Conservation (phyloP, 1,284 basidiomycete species). For the Anthracocystis setariae region DNA sequence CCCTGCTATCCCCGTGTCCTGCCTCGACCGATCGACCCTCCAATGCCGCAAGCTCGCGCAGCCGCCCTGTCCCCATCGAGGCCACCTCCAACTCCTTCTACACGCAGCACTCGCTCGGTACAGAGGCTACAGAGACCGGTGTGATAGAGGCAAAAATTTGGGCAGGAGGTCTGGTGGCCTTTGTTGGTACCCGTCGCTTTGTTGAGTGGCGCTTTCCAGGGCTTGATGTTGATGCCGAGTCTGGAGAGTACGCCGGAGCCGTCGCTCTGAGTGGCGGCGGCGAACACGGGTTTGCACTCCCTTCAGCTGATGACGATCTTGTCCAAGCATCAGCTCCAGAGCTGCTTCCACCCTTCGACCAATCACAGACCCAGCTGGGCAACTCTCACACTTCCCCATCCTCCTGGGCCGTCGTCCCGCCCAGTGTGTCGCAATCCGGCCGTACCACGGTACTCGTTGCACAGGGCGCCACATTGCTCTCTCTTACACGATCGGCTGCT, state of each 20-base stretch:
- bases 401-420: slow-evolving; percentile 49
- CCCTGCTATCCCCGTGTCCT: slow-evolving; percentile 71
- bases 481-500: slow-evolving; percentile 40
- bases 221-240: slow-evolving; percentile 73
- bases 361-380: slow-evolving; percentile 2
- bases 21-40: slow-evolving; percentile 18
- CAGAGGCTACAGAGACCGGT: slow-evolving; percentile 82
- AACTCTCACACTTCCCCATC: slow-evolving; percentile 13
- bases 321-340: slow-evolving; percentile 17
- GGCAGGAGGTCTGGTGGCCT: slow-evolving; percentile 84
- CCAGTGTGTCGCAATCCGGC: slow-evolving; percentile 32
- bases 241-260: slow-evolving; percentile 30
- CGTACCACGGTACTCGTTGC: slow-evolving; percentile 43
- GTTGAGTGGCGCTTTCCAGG: slow-evolving; percentile 77
- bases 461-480: slow-evolving; percentile 36
- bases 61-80: slow-evolving; percentile 36
- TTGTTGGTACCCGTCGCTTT: slow-evolving; percentile 80
- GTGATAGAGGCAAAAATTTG: slow-evolving; percentile 86
- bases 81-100: slow-evolving; percentile 76
- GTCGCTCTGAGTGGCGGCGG: slow-evolving; percentile 28
- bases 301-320: slow-evolving; percentile 34
- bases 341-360: slow-evolving; percentile 27
- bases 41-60: slow-evolving; percentile 18
- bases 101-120: slow-evolving; percentile 82
- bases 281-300: slow-evolving; percentile 37